Evolutionary conservation across 371 early-diverging fungal species (phyloP), one percentile per base, ranked within the genome.

Genomic region (Rhizopus delemar): DNA sequence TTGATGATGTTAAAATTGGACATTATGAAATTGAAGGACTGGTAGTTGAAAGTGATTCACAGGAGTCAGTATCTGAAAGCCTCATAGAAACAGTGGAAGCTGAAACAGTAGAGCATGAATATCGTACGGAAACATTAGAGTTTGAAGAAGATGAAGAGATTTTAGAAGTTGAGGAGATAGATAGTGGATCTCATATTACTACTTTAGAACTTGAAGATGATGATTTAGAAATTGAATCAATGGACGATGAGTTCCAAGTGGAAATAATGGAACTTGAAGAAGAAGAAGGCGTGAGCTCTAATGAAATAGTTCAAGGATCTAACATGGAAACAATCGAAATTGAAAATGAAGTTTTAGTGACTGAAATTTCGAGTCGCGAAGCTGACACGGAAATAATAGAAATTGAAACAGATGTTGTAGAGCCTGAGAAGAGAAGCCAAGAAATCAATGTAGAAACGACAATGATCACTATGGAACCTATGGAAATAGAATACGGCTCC

Each of bases 181-280:
- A 2, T 29, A 7, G 8, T 8, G 8, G 28, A 28, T 8, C 8
- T 5, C 29, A 29, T 7, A 3, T 28, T 8, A 29, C 16, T n/a
- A 48, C 29, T 1, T 5, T 48, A 28, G 48, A 48, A 29, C 8
- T 48, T 29, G 48, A 48, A 8, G 48, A 48, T n/a, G 48, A 48
- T 0, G 29, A 15, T 15, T 9, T 48, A 9, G 48, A 48, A 28
- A 43, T 43, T 11, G 43, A 43, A 15, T 43, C 13, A 43, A n/a
- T 15, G 5, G 48, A 48, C 22, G 29, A 48, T 3, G 48, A 48
- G 22, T 8, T 48, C 12, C 28, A 29, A 48, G 29, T 55, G 11
- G 56, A 55, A 45, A 55, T 46, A 31, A 43, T 43, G 5, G 45
- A 41, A n/a, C 15, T 43, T 32, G 56, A 55, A n/a, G 56, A 43